Base-by-base conservation (phyloP, 352 stramenopile genomes). In the Phytophthora pini region DNA sequence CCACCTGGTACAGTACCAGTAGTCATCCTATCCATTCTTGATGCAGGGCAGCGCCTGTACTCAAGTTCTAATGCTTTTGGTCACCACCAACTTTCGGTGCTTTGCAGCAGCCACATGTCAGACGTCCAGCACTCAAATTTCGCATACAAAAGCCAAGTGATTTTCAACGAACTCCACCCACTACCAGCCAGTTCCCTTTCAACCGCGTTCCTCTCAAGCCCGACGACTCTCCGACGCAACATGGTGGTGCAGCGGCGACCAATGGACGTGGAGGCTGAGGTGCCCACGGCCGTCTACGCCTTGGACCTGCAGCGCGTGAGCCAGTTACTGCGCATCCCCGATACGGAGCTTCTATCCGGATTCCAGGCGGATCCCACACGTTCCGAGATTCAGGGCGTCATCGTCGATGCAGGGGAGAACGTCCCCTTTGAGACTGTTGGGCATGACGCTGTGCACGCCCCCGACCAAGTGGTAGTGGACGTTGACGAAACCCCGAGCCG, bases 341-440 rank as follows among this genome's bases (percentile, higher is more conserved):
- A 85, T 65, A 56, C 56, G 31, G 80, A 89, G 56, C 64, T 89
- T 27, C 56, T 87, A 38, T 69, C 58, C 15, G 79, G 82, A 39
- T 89, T 93, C 66, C 76, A 88, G 58, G 56, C 70, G 10, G 63
- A 88, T 55, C 80, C 79, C 40, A 82, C 68, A 22, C 73, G 77
- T 39, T 85, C 79, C 20, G 82, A 89, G 41, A 93, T 93, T 67
- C 84, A 93, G 48, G 83, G 84, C 43, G 82, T 93, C 22, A 79
- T 93, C 60, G 82, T 93, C 10, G 83, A 93, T 57, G 77, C 82
- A 31, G 84, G 84, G 15, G 80, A 90, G 65, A 78, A 88, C 61
- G 81, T 92, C 39, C 81, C 84, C 0, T 92, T 93, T 51, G 84
- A 93, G 56, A 84, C 80, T 3, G 80, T 93, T 22, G 84, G 82